A percentile compares a stretch with the other conserved stretches of the same genome.
Evolutionary conservation across 2,329 filamentous ascomycete species (phyloP).

Genomic region (Epichloe hybrida): DNA sequence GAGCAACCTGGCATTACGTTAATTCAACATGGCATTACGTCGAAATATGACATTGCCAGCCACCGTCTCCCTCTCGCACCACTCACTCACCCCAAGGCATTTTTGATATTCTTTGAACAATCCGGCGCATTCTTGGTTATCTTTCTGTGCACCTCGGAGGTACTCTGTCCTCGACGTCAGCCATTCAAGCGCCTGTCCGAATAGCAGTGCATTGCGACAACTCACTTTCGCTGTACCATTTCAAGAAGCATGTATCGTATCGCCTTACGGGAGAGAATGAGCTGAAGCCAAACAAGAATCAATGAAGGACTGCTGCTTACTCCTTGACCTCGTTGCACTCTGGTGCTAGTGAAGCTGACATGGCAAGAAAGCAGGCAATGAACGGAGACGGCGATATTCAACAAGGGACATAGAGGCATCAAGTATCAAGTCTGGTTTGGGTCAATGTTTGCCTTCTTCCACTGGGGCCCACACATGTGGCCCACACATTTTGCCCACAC

Average conservation of each 20-base stretch:
- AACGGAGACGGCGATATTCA: background rate
- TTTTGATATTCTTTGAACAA: conserved; percentile 82
- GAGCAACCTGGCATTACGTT: conserved; percentile 48
- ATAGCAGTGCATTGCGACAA: conserved; percentile 6
- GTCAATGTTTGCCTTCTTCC: too few relatives aligned
- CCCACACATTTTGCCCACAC: too few relatives aligned
- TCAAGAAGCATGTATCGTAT: conserved; percentile 95
- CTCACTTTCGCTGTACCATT: conserved; percentile 98
- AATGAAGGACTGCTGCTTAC: conserved; percentile 35
- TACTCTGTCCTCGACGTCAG: conserved; percentile 49
- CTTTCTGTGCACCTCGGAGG: conserved; percentile 67
- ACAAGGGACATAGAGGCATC: background rate
- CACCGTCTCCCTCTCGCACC: too few relatives aligned
- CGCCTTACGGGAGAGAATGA: conserved; percentile 38
- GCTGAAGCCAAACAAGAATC: background rate
- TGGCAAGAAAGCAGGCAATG: background rate
- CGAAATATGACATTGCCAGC: background rate
- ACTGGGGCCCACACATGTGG: too few relatives aligned
- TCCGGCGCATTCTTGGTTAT: conserved; percentile 69
- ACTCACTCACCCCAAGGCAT: conserved; percentile 63
- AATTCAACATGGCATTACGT: background rate
- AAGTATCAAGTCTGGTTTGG: too few relatives aligned
- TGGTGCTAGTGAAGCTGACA: conserved; percentile 89
- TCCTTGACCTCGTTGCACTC: conserved; percentile 96
- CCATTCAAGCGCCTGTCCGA: background rate